These are phyloP conservation scores for Otatea glauca DNA, from an alignment of 176 grass and related monocot species.

Conservation along the genomic window DNA sequence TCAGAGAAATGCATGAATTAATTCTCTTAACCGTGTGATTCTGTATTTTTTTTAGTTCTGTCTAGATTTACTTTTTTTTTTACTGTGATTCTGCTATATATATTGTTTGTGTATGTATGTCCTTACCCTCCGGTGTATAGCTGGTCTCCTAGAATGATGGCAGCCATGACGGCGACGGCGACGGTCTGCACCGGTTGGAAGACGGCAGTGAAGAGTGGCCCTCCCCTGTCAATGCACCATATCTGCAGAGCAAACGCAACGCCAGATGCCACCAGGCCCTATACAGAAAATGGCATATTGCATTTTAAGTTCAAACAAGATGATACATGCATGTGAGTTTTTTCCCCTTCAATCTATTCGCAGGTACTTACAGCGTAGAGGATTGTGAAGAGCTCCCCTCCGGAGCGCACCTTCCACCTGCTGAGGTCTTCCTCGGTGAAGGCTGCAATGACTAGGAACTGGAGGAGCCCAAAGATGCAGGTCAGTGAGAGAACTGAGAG, in stretches of 20 bases:
- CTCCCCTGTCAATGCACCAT: conserved; percentile 97
- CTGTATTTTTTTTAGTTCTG: background rate
- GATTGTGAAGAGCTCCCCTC: conserved; percentile 78
- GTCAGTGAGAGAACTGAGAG: conserved; percentile 77
- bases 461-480: conserved; percentile 79
- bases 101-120: background rate
- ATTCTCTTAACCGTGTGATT: background rate
- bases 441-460: conserved; percentile 75
- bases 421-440: conserved; percentile 77
- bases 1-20: background rate
- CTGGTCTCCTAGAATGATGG: conserved; percentile 77
- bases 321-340: background rate
- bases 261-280: conserved; percentile 87
- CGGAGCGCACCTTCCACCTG: conserved; percentile 82
- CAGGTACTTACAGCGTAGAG: conserved; percentile 72
- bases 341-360: background rate
- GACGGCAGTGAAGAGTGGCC: conserved; percentile 84
- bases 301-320: background rate
- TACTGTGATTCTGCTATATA: background rate
- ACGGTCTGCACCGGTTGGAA: conserved; percentile 97
- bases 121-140: conserved; percentile 86
- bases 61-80: background rate
- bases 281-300: background rate
- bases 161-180: conserved; percentile 85
- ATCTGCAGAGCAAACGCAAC: conserved; percentile 84